Percentiles rank a stretch among this genome's conserved stretches.
phyloP scores from a whole-genome alignment of 345 rosid species.

The Ailanthus altissimus region DNA sequence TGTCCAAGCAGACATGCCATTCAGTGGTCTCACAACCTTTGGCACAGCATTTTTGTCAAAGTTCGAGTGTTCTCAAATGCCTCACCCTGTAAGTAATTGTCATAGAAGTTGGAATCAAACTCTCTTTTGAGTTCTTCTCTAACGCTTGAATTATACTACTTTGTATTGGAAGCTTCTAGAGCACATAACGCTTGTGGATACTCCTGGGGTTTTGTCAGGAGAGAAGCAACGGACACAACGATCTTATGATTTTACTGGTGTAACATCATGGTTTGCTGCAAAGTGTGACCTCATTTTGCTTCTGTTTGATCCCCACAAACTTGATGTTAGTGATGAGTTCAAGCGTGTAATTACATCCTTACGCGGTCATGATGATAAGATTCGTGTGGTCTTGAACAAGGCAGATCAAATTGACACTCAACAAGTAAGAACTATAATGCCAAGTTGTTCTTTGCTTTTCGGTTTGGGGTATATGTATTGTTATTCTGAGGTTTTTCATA shows the following conservation, averaged over 20 bases:
- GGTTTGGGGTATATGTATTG: neutral
- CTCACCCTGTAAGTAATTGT: constrained; percentile 67
- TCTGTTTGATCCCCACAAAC: constrained; percentile 94
- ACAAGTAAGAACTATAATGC: constrained; percentile 49
- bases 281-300: constrained; percentile 96
- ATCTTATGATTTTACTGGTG: constrained; percentile 90
- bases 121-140: constrained; percentile 14
- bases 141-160: constrained; percentile 19
- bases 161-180: constrained; percentile 68
- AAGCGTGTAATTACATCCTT: constrained; percentile 90
- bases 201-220: constrained; percentile 95
- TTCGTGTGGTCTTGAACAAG: constrained; percentile 91
- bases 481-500: neutral
- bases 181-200: constrained; percentile 88
- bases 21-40: constrained; percentile 82
- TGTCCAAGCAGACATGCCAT: constrained; percentile 97
- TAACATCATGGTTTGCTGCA: constrained; percentile 97
- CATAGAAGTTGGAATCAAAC: constrained; percentile 15
- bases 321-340: constrained; percentile 95
- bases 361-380: constrained; percentile 96
- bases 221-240: constrained; percentile 92
- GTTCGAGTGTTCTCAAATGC: constrained; percentile 98
- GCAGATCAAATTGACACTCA: constrained; percentile 97
- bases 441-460: neutral
- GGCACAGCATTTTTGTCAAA: constrained; percentile 93